A percentile compares a stretch with the other conserved stretches of the same genome.
These are phyloP conservation scores for Lachnellula subtilissima DNA, from an alignment of 2,329 filamentous ascomycete genomes.

Conservation along the genomic window DNA sequence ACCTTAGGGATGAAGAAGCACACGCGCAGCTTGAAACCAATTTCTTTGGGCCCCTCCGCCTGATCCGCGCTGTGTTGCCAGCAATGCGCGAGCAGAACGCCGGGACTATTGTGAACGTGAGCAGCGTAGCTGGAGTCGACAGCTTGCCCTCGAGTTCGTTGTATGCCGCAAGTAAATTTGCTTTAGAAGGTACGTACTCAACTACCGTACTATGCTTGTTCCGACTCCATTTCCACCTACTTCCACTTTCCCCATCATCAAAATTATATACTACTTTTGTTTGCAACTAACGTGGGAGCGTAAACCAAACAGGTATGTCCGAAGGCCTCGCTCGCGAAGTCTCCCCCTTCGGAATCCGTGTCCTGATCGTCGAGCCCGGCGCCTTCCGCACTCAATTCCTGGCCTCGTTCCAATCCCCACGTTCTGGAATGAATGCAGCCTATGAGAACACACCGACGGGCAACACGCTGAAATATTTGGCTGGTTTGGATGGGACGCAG, in stretches of 20 bases:
- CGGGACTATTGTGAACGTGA: constrained; percentile 30
- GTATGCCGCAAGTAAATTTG: constrained; percentile 11
- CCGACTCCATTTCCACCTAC: not conserved
- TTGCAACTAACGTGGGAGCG: too few relatives aligned
- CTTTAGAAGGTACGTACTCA: constrained; percentile 3
- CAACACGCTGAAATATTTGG: not conserved
- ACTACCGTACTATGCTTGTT: constrained; percentile 2
- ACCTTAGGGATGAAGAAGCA: constrained; percentile 2
- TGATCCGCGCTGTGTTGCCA: constrained; percentile 43
- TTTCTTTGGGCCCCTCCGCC: constrained; percentile 47
- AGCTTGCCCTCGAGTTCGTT: not conserved
- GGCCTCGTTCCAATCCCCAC: not conserved
- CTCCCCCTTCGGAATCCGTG: constrained; percentile 3
- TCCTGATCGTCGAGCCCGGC: constrained; percentile 8
- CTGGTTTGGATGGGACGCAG: not conserved
- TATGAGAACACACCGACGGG: not conserved
- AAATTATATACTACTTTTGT: not conserved
- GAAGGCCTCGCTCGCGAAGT: constrained; percentile 32
- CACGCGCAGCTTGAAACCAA: constrained; percentile 44
- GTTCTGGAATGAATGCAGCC: not conserved
- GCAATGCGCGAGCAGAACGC: constrained; percentile 37
- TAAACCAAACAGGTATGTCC: constrained; percentile 18
- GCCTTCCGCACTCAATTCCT: constrained; percentile 4
- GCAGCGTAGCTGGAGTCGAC: constrained; percentile 2
- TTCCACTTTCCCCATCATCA: not conserved